These are phyloP conservation scores for Pseudotulostoma volvatum DNA, from an alignment of 495 filamentous ascomycete species.

Conservation along the genomic window DNA sequence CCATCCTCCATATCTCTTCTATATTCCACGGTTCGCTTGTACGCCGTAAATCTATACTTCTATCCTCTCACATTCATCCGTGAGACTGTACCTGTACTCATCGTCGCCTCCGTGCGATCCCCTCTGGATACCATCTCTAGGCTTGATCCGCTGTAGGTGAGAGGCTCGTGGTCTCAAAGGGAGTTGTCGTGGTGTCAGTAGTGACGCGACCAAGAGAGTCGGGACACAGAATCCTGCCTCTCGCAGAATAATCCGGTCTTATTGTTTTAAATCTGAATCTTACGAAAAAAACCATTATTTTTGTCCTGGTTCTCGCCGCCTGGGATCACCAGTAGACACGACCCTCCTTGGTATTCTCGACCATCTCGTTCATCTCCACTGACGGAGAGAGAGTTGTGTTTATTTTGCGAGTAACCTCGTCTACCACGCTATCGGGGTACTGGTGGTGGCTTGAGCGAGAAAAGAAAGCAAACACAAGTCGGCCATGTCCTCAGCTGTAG, in stretches of 20 bases:
- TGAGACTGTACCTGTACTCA: background rate
- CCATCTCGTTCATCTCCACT: background rate
- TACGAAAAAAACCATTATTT: background rate
- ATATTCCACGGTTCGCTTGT: conserved; percentile 6
- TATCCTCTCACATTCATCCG: conserved; percentile 4
- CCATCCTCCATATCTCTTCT: conserved; percentile 9
- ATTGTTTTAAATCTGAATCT: background rate
- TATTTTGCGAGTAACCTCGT: background rate
- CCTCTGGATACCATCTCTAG: conserved; percentile 1
- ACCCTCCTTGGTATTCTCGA: background rate
- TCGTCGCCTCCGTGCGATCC: conserved; percentile 1
- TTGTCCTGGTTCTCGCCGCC: too few relatives aligned
- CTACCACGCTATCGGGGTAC: background rate
- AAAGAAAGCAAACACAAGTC: background rate
- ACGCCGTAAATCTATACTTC: conserved; percentile 14
- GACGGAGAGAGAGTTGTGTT: background rate
- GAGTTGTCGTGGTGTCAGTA: background rate
- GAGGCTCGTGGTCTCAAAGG: background rate
- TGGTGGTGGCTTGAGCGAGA: background rate
- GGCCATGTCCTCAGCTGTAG: conserved; percentile 65
- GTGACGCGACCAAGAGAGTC: background rate
- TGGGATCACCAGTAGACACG: conserved; percentile 3
- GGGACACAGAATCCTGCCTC: background rate
- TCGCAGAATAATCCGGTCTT: background rate
- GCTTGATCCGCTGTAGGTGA: background rate